phyloP scores from a whole-genome alignment of 2,329 filamentous ascomycete genomes.

The Diaporthe sp. region DNA sequence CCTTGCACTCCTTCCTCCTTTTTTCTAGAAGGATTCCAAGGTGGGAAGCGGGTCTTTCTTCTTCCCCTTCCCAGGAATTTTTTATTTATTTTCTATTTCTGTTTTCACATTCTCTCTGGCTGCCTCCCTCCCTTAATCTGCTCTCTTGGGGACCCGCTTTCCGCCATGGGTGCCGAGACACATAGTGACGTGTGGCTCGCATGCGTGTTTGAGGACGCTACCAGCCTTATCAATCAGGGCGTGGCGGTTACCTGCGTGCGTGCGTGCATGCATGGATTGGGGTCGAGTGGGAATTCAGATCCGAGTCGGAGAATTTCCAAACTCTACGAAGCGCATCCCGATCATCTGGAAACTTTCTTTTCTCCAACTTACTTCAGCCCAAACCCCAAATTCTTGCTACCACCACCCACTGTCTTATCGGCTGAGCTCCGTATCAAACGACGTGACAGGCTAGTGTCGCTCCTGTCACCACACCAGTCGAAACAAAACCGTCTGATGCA shows the following conservation, averaged over 20 bases:
- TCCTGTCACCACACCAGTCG: slow-evolving; percentile 24
- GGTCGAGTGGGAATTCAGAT: slow-evolving; percentile 15
- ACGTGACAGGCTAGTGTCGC: slow-evolving; percentile 19
- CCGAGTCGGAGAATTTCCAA: slow-evolving; percentile 29
- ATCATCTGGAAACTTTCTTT: background rate
- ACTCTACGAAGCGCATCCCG: slow-evolving; percentile 9
- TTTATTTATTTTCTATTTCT: background rate
- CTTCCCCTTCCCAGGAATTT: background rate
- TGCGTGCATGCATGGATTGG: background rate
- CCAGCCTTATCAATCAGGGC: slow-evolving; percentile 11
- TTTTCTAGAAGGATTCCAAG: slow-evolving; percentile 27
- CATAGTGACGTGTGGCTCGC: slow-evolving; percentile 17
- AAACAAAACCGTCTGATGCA: slow-evolving; percentile 34
- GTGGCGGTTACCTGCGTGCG: background rate
- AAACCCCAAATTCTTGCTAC: background rate
- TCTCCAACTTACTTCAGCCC: background rate
- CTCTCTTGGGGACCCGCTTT: slow-evolving; percentile 12
- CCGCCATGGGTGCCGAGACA: slow-evolving; percentile 23
- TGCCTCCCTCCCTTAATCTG: background rate
- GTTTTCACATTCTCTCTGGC: background rate
- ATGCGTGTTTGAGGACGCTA: slow-evolving; percentile 8
- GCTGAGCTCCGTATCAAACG: background rate
- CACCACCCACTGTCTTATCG: background rate
- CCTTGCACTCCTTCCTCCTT: slow-evolving; percentile 14
- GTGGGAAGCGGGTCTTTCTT: slow-evolving; percentile 12